Conservation (phyloP, 163 green algal species). For the Chloromonas sp. region DNA sequence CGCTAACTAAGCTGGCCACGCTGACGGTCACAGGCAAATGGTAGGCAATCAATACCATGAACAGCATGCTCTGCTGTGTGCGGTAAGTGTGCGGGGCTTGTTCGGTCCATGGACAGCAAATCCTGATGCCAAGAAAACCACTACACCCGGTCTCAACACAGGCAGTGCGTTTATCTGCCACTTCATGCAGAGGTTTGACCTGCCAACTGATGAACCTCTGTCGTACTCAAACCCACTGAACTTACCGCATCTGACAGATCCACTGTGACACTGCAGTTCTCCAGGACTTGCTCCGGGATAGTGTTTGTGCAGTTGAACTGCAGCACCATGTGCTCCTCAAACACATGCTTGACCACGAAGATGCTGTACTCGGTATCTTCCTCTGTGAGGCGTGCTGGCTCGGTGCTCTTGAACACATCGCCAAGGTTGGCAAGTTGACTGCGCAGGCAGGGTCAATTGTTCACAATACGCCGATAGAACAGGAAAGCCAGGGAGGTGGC, state of each 20-base stretch:
- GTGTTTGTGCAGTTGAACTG: slow-evolving; percentile 99
- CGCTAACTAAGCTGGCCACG: too few relatives aligned
- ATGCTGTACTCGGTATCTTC: slow-evolving; percentile 98
- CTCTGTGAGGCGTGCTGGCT: slow-evolving; percentile 81
- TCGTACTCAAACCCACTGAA: too few relatives aligned
- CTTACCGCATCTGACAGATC: slow-evolving; percentile 83
- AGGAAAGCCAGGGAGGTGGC: background rate
- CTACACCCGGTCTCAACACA: too few relatives aligned
- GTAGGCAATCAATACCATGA: too few relatives aligned
- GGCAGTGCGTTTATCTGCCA: too few relatives aligned
- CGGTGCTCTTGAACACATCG: slow-evolving; percentile 77
- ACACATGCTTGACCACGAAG: slow-evolving; percentile 88
- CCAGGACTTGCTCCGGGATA: slow-evolving; percentile 88
- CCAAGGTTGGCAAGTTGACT: slow-evolving; percentile 10
- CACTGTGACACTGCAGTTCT: slow-evolving; percentile 84
- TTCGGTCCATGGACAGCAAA: too few relatives aligned
- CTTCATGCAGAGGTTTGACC: too few relatives aligned
- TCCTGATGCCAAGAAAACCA: too few relatives aligned
- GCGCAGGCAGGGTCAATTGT: background rate
- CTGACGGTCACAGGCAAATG: too few relatives aligned
- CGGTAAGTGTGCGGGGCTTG: too few relatives aligned
- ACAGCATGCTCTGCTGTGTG: too few relatives aligned
- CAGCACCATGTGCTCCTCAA: slow-evolving; percentile 78
- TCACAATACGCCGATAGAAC: background rate
- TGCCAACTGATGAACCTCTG: too few relatives aligned